Evolutionary conservation across 345 rosid species (phyloP), one percentile per base, ranked within the genome.

Genomic region (Aurinia saxatilis): DNA sequence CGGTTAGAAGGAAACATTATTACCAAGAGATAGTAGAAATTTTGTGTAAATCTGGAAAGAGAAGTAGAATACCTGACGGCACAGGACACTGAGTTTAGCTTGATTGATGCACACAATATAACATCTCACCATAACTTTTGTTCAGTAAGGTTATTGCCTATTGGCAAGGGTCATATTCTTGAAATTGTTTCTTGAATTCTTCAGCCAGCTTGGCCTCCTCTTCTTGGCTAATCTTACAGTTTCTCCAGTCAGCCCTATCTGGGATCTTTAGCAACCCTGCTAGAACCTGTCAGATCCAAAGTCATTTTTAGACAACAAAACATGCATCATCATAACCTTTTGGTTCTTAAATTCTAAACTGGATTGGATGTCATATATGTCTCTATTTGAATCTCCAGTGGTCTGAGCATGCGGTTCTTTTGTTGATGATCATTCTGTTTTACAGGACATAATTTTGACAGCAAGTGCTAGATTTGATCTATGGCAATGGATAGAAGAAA

Each of bases 181-280:
- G 76, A 46, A 86, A 92, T 4, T 36, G 75, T 51, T 75, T 78
- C 78, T 87, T 89, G 68, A 92, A 89, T 25, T 82, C 79, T 63
- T 82, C 86, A 0, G 59, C 85, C 72, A 77, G 68, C 36, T 72
- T 78, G 17, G 58, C 57, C 75, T 92, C 98, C 73, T 89, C 95
- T 29, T 80, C 96, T 77, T 82, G 85, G 79, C 77, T 71, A 21
- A 78, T 71, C 38, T 70, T 70, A 75, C 91, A 89, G 62, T 78
- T 81, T 67, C 84, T 87, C 97, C 98, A 89, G 57, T 92, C 95
- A 29, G 96, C 95, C 48, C 73, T 83, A 39, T 86, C 88, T 18
- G 96, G 84, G 60, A 82, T 78, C 79, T 83, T 88, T 63, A 88
- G 71, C 70, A 92, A 69, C 45, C 96, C 98, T 47, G 98, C 89